A percentile compares a stretch with the other conserved stretches of the same genome.
Conservation (phyloP, 1,139 yeast species). For the Ogataea hybrid region DNA sequence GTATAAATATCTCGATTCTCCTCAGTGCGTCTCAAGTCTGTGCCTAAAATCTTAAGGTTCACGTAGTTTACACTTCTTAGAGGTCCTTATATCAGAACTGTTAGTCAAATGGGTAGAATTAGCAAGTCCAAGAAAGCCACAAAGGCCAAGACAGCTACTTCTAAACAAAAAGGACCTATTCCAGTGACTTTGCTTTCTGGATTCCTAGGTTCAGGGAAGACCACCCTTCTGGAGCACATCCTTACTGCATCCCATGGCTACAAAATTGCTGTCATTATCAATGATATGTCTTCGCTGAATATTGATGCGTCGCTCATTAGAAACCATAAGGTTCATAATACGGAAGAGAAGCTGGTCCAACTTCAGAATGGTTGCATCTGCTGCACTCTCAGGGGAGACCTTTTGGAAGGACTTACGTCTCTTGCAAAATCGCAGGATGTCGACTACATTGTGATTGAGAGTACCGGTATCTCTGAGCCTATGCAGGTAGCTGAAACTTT, state of each 20-base stretch:
- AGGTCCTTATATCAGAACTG: slow-evolving; percentile 1
- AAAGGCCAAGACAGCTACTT: slow-evolving; percentile 1
- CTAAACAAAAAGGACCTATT: slow-evolving; percentile 1
- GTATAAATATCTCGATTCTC: slow-evolving; percentile 1
- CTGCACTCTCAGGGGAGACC: slow-evolving; percentile 3
- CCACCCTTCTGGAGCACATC: slow-evolving; percentile 2
- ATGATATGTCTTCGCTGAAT: slow-evolving; percentile 2
- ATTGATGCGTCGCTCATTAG: slow-evolving; percentile 2
- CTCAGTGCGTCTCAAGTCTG: slow-evolving; percentile 1
- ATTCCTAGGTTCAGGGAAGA: slow-evolving; percentile 2
- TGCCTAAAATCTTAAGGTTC: background rate
- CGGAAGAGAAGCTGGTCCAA: slow-evolving; percentile 2
- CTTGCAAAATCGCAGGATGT: slow-evolving; percentile 2
- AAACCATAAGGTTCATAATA: slow-evolving; percentile 1
- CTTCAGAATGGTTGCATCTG: slow-evolving; percentile 2
- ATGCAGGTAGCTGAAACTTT: slow-evolving; percentile 2
- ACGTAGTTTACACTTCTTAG: slow-evolving; percentile 1
- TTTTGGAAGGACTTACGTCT: slow-evolving; percentile 2
- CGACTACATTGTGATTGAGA: slow-evolving; percentile 2
- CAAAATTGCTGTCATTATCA: slow-evolving; percentile 1
- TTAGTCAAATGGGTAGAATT: slow-evolving; percentile 1
- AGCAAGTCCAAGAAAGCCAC: slow-evolving; percentile 2
- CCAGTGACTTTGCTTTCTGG: slow-evolving; percentile 2
- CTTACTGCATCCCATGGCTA: slow-evolving; percentile 2
- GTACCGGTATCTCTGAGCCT: slow-evolving; percentile 2